phyloP scores from a whole-genome alignment of 2,329 filamentous ascomycete species.

The Talaromyces sp. region DNA sequence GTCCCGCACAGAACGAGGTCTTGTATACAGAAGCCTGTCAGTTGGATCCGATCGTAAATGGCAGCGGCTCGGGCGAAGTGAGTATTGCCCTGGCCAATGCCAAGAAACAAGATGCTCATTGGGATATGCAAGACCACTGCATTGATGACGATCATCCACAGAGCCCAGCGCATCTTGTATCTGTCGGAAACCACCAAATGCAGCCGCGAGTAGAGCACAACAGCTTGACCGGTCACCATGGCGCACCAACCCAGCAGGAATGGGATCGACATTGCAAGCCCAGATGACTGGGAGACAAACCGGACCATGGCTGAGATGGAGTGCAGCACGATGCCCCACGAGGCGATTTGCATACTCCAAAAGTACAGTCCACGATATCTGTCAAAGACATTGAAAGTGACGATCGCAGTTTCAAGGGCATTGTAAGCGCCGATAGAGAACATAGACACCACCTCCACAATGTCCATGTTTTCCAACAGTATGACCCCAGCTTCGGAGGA shows the following conservation, averaged over 20 bases:
- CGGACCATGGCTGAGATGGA: conserved; percentile 33
- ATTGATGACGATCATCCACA: conserved; percentile 47
- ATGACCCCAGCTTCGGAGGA: background rate
- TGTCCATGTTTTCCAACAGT: conserved; percentile 7
- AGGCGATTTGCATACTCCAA: conserved; percentile 46
- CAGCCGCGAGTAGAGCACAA: conserved; percentile 50
- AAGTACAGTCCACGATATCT: conserved; percentile 48
- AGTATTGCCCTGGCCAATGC: conserved; percentile 22
- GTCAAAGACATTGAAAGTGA: conserved; percentile 47
- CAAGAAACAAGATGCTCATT: conserved; percentile 42
- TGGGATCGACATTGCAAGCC: conserved; percentile 8
- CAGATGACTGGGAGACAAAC: conserved; percentile 8
- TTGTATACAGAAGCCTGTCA: conserved; percentile 54
- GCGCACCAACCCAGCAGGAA: conserved; percentile 41
- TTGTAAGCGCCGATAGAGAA: conserved; percentile 37
- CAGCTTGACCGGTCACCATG: conserved; percentile 47
- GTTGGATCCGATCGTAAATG: conserved; percentile 52
- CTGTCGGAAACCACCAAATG: conserved; percentile 41
- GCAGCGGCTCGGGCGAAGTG: background rate
- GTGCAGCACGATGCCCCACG: conserved; percentile 41
- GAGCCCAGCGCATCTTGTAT: conserved; percentile 34
- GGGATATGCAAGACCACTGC: conserved; percentile 44
- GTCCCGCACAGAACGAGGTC: conserved; percentile 52
- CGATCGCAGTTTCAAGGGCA: conserved; percentile 45
- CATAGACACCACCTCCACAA: conserved; percentile 14